Percentiles rank a stretch among this genome's conserved stretches.
Evolutionary conservation across 306 rosid genomes (phyloP).

Genomic region (Prunus kanzakura): DNA sequence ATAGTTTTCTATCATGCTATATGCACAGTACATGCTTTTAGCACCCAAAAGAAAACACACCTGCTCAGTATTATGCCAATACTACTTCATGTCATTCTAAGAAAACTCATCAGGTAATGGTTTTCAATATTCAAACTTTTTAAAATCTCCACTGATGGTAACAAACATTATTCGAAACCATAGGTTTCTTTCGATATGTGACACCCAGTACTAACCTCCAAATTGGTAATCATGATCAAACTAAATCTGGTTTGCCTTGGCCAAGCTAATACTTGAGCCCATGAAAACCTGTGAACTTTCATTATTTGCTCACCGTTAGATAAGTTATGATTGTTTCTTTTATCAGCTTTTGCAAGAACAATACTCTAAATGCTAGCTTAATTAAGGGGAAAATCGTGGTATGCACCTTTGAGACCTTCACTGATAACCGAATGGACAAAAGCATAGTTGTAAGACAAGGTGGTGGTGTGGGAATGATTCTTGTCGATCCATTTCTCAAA

Average conservation of each 20-base stretch:
- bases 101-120: too few relatives aligned
- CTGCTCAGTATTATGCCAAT: background rate
- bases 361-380: slow-evolving; percentile 44
- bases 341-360: slow-evolving; percentile 66
- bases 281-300: background rate
- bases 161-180: background rate
- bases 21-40: background rate
- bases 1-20: background rate
- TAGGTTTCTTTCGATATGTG: background rate
- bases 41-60: background rate
- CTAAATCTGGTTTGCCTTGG: background rate
- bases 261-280: background rate
- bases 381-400: slow-evolving; percentile 62
- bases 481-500: slow-evolving; percentile 53
- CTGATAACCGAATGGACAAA: slow-evolving; percentile 36
- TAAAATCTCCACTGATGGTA: background rate
- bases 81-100: too few relatives aligned
- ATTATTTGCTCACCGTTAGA: background rate
- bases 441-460: slow-evolving; percentile 41
- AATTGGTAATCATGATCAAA: background rate
- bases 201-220: background rate
- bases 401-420: slow-evolving; percentile 44
- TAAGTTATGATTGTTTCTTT: background rate
- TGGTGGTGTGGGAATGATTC: slow-evolving; percentile 74
- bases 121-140: background rate